Evolutionary conservation across 1,284 basidiomycete species (phyloP), one percentile per base, ranked within the genome.

Genomic region (Quambalaria eucalypti): DNA sequence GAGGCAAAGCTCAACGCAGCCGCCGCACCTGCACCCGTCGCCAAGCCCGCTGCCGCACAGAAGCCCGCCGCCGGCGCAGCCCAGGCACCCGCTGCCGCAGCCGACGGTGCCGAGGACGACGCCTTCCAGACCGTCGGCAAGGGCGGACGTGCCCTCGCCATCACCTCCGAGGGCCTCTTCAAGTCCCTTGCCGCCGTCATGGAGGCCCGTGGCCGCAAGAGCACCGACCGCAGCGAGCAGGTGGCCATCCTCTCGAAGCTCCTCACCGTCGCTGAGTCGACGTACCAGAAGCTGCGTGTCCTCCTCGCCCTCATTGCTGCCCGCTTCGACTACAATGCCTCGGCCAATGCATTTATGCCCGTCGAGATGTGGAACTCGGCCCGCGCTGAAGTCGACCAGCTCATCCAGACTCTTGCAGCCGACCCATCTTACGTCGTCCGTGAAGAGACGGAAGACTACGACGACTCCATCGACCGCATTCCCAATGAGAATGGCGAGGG

Each of bases 151-250:
- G 81, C 82, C 12, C 83, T 90, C 76, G 84, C 85, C 61, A 87
- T 88, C 68, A 89, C 90, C 4, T 78, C 88, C 7, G 93, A 97
- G 57, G 84, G 85, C 48, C 87, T 98, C 66, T 91, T 92, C 81
- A 96, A 96, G 79, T 88, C 86, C 62, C 82, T 99, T 28, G 85
- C 90, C 67, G 82, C 86, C 42, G 85, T 98, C 42, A 86, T 96
- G 75, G 95, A 98, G 73, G 90, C 90, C 47, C 85, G 95, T 64
- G 95, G 95, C 29, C 90, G 91, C 78, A 98, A 98, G 84, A 89
- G 90, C 51, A 98, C 95, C 50, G 92, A 99, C 78, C 86, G 95
- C 60, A 83, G 82, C 42, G 92, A 97, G 78, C 93, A 97, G 81
- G 89, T 96, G 64, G 84, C 85, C 58, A 90, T 90, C 58, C 82